A percentile compares a stretch with the other conserved stretches of the same genome.
Evolutionary conservation across 1,284 basidiomycete genomes (phyloP).

Genomic region (Tranzscheliella williamsii): DNA sequence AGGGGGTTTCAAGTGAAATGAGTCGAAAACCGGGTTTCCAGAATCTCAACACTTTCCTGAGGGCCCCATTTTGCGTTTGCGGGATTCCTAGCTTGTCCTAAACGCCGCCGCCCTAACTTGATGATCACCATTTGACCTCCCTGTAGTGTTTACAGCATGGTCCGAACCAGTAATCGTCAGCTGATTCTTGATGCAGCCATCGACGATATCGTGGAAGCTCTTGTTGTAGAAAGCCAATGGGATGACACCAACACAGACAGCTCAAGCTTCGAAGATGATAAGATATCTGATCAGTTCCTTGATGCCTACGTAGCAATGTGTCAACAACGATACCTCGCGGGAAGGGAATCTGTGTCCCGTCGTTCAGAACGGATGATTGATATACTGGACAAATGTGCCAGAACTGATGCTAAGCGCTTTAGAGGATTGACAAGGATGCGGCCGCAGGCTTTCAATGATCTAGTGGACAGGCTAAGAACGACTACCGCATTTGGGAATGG

Average conservation of each 20-base stretch:
- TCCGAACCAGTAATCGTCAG: background rate
- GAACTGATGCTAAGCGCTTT: background rate
- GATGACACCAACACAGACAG: background rate
- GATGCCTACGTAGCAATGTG: background rate
- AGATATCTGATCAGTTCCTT: background rate
- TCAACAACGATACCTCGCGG: background rate
- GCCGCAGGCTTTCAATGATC: background rate
- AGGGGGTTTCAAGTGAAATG: no score
- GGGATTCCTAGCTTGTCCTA: no score
- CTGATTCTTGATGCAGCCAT: background rate
- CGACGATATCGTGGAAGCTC: background rate
- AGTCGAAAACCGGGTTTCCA: no score
- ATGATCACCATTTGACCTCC: no score
- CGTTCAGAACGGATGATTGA: background rate
- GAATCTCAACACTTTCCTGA: no score
- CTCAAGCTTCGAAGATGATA: background rate
- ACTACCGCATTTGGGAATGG: background rate
- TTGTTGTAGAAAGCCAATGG: no score
- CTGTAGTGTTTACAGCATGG: no score
- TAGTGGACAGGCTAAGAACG: background rate
- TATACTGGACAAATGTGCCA: background rate
- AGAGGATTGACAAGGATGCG: background rate
- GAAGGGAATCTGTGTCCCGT: background rate
- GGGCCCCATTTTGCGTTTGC: no score
- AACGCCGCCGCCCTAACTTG: no score